Base-by-base conservation (phyloP, 1,284 basidiomycete genomes). In the Macrocystidia cucumis region DNA sequence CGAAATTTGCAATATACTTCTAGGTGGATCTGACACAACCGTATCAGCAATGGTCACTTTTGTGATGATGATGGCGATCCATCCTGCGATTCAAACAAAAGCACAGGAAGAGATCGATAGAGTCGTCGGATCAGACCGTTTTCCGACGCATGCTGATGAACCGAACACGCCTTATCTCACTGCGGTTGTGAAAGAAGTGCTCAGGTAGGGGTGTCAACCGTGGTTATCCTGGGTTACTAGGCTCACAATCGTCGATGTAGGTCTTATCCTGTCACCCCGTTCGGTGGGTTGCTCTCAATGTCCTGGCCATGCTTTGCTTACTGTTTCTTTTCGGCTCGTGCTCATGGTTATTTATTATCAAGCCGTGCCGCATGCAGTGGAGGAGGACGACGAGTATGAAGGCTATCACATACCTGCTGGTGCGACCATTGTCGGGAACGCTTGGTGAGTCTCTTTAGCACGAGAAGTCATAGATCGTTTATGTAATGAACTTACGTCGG, bases 81-180 rank as follows among this genome's bases (percentile, higher is more conserved):
- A 56, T 39, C 66, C 67, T 0, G 53, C 56, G 1, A 51, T 59
- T 1, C 60, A 63, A 40, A 49, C 41, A 28, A 58, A 54, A 43
- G 65, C 62, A 24, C 59, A 62, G 35, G 46, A 45, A 19, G 49
- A 56, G 31, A 38, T 55, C 4, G 54, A 55, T 34, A 32, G 33
- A 12, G 44, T 51, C 9, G 13, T 67, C 14, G 59, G 58, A 3
- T 25, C 36, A 24, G 50, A 51, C 2, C 57, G 56, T 17, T 50
- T 72, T 6, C 67, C 70, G 2, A 58, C 57, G 34, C 67, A 66
- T 37, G 49, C 48, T 25, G 64, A 72, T 42, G 39, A 49, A 34
- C 40, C 39, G 5, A 46, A 43, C 3, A 36, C 61, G 12, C 57
- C 56, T 5, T 60, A 58, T 34, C 35, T 59, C 5, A 41, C 46